Evolutionary conservation across 208 protist genomes (phyloP).

Genomic region (Trypanosoma avium): DNA sequence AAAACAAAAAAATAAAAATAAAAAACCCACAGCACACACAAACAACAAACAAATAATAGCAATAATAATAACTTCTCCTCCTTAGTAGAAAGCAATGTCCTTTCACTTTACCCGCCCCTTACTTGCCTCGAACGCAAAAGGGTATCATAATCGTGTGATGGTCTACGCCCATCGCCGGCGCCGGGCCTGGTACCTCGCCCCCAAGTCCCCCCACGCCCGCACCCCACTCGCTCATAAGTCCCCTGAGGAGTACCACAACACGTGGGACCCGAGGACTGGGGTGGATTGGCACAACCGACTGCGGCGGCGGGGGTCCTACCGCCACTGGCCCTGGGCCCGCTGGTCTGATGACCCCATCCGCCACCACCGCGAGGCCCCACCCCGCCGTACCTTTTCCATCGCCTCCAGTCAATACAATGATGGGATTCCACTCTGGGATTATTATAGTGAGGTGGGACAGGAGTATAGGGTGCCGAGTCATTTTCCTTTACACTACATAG

Average conservation of each 20-base stretch:
- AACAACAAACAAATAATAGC: neutral
- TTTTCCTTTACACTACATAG: slow-evolving; percentile 66
- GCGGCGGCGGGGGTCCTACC: slow-evolving; percentile 60
- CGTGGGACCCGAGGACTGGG: slow-evolving; percentile 68
- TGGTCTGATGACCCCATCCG: slow-evolving; percentile 78
- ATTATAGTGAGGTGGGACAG: slow-evolving; percentile 71
- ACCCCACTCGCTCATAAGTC: slow-evolving; percentile 66
- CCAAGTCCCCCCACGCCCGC: slow-evolving; percentile 44
- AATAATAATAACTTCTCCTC: no score
- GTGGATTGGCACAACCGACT: slow-evolving; percentile 80
- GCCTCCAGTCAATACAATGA: slow-evolving; percentile 35
- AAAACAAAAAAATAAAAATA: slow-evolving; percentile 8
- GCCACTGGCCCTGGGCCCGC: slow-evolving; percentile 74
- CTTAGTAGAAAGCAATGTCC: slow-evolving; percentile 21
- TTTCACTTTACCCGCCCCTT: slow-evolving; percentile 28
- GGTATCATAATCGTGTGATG: slow-evolving; percentile 84
- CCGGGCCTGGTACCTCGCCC: slow-evolving; percentile 55
- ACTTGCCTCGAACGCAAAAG: slow-evolving; percentile 39
- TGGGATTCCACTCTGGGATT: slow-evolving; percentile 72
- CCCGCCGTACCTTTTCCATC: slow-evolving; percentile 52
- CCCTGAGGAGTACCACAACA: slow-evolving; percentile 79
- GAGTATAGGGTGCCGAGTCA: slow-evolving; percentile 65
- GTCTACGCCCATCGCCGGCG: slow-evolving; percentile 76
- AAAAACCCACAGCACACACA: no score
- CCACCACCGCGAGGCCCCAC: slow-evolving; percentile 45